Conservation (phyloP, 2,329 filamentous ascomycete species). For the Phymatotrichopsis omnivora region DNA sequence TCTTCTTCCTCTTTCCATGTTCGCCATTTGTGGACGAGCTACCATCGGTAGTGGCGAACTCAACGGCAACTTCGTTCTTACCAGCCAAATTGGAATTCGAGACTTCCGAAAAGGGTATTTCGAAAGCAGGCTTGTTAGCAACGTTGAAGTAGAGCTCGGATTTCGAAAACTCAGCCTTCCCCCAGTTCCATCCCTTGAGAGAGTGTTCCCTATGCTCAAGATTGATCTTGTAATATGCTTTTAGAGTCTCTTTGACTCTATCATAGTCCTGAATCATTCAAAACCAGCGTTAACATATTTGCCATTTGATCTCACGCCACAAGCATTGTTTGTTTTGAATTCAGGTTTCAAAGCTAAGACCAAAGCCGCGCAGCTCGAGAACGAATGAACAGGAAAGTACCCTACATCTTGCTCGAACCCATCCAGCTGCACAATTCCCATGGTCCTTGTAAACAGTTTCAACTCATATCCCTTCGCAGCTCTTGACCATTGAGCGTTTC, state of each 20-base stretch:
- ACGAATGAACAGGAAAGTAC: background rate
- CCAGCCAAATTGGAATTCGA: slow-evolving; percentile 96
- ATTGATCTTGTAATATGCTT: slow-evolving; percentile 93
- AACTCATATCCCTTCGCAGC: slow-evolving; percentile 87
- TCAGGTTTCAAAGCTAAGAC: background rate
- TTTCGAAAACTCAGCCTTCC: slow-evolving; percentile 93
- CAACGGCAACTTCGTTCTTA: slow-evolving; percentile 93
- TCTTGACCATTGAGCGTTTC: slow-evolving; percentile 84
- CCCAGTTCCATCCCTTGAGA: slow-evolving; percentile 97
- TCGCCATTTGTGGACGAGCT: slow-evolving; percentile 62
- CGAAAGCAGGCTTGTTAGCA: slow-evolving; percentile 90
- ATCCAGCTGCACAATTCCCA: slow-evolving; percentile 83
- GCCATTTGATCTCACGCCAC: no score
- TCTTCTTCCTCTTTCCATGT: slow-evolving; percentile 66
- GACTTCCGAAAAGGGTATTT: slow-evolving; percentile 93
- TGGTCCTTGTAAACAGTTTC: slow-evolving; percentile 76
- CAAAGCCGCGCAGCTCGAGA: background rate
- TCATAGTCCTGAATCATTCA: slow-evolving; percentile 66
- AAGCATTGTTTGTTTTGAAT: no score
- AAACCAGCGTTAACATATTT: background rate
- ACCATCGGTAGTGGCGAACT: slow-evolving; percentile 69
- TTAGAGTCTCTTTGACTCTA: slow-evolving; percentile 83
- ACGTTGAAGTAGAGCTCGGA: slow-evolving; percentile 94
- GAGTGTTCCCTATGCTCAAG: slow-evolving; percentile 91
- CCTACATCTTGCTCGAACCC: slow-evolving; percentile 77